Conservation (phyloP, 2,329 filamentous ascomycete species). For the Trichoderma breve region DNA sequence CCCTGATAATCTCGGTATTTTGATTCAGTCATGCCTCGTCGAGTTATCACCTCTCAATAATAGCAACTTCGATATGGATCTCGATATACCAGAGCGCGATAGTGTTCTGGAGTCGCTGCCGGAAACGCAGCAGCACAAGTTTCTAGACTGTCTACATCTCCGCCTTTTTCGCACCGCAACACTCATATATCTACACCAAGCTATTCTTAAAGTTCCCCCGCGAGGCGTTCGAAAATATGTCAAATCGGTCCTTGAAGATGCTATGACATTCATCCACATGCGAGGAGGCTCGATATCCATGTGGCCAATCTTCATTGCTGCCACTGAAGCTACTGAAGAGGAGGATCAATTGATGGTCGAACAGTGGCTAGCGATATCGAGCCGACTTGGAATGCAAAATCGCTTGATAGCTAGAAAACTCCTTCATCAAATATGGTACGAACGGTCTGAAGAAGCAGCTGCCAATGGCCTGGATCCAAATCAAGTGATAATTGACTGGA, state of each 20-base stretch:
- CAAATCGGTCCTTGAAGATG: background rate
- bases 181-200: constrained; percentile 7
- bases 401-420: background rate
- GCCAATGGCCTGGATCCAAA: background rate
- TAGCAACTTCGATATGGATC: background rate
- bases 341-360: constrained; percentile 5
- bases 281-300: constrained; percentile 4
- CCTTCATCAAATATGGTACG: constrained; percentile 1
- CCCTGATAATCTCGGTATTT: background rate
- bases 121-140: background rate
- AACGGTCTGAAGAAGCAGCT: background rate
- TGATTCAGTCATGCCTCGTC: background rate
- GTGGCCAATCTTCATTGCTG: constrained; percentile 14
- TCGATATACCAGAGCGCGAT: background rate
- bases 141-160: background rate
- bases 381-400: constrained; percentile 4
- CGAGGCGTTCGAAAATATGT: background rate
- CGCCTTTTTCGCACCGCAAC: constrained; percentile 3
- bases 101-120: background rate
- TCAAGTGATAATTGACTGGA: background rate
- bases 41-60: background rate
- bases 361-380: background rate
- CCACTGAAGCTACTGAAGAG: constrained; percentile 1
- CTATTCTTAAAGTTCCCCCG: background rate
- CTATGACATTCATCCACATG: constrained; percentile 1